phyloP scores from a whole-genome alignment of 2,329 filamentous ascomycete genomes.

The Xylaria sp. region DNA sequence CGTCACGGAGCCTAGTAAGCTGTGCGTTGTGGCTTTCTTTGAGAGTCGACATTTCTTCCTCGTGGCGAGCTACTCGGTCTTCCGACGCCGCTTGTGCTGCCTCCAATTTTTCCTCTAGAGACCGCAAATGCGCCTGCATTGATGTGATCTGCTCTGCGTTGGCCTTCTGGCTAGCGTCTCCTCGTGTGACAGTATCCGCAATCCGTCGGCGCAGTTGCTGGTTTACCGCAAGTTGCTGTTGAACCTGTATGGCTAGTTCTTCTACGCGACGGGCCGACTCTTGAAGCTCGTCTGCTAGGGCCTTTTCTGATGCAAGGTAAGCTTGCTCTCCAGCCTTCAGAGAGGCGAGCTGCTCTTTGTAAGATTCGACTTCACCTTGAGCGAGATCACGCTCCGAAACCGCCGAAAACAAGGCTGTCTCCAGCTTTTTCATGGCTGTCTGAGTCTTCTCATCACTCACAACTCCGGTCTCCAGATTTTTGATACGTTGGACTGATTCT shows the following conservation, averaged over 20 bases:
- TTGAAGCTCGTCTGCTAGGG: conserved; percentile 75
- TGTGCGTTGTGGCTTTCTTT: conserved; percentile 82
- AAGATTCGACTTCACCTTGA: conserved; percentile 70
- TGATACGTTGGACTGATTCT: conserved; percentile 74
- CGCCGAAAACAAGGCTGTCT: conserved; percentile 74
- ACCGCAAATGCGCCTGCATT: conserved; percentile 82
- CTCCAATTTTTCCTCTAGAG: conserved; percentile 85
- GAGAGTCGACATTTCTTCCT: conserved; percentile 82
- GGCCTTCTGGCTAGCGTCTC: conserved; percentile 83
- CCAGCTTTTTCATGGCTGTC: conserved; percentile 72
- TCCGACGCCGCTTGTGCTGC: conserved; percentile 87
- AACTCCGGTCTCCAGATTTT: conserved; percentile 67
- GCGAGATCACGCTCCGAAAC: conserved; percentile 79
- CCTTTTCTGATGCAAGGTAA: conserved; percentile 69
- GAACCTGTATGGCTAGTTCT: conserved; percentile 80
- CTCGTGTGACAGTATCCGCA: conserved; percentile 80
- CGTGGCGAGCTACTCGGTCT: conserved; percentile 82
- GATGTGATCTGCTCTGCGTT: conserved; percentile 85
- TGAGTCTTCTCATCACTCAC: conserved; percentile 68
- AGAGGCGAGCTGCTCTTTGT: conserved; percentile 69
- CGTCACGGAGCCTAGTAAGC: conserved; percentile 76
- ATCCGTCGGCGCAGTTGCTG: conserved; percentile 79
- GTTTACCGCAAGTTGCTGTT: conserved; percentile 83
- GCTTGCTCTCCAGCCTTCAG: conserved; percentile 67
- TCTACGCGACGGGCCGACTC: conserved; percentile 82